Base-by-base conservation (phyloP, 2,329 filamentous ascomycete species). In the Madurella fahalii region DNA sequence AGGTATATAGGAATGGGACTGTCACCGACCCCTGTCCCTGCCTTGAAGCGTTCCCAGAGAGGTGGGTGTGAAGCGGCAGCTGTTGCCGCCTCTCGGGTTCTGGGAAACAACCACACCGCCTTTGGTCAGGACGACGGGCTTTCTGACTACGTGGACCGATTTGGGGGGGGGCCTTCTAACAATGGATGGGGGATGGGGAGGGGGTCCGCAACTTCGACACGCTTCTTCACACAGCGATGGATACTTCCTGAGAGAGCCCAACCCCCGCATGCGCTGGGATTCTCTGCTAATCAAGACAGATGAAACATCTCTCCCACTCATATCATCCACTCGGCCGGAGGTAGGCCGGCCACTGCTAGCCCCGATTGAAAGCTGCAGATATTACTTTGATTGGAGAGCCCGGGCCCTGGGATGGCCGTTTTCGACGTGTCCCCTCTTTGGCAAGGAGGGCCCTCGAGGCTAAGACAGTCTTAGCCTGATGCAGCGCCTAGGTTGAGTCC, bases 401-500 rank as follows among this genome's bases (percentile, higher is more conserved):
- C 46, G 25, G 40, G 47, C 20, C 17, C 43, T 43, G 16, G 45
- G 42, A 41, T 50, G 51, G 34, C 42, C 56, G 52, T 42, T 25
- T 25, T 61, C 43, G 52, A 62, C 58, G 52, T 63, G 56, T 60
- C 56, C 52, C 40, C 48, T 54, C 41, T 30, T 57, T 37, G 11
- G 11, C 48, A 48, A 50, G 52, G 41, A 52, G 37, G 50, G 46
- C 17, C 50, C 42, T 42, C 37, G 40, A 32, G 52, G 45, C 55
- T 51, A 52, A 61, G 54, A 53, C 55, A 32, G 40, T 58, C 53
- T 61, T 58, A 58, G 57, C 57, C 56, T 61, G 57, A 56, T 59
- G 53, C 60, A 59, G 50, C 53, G 40, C 42, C 51, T 40, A 56
- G 44, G 25, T 25, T 4, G 11, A 32, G 40, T 41, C 45, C 49